Conservation (phyloP, 805 yeast genomes). For the Jamesozyma rosinii region DNA sequence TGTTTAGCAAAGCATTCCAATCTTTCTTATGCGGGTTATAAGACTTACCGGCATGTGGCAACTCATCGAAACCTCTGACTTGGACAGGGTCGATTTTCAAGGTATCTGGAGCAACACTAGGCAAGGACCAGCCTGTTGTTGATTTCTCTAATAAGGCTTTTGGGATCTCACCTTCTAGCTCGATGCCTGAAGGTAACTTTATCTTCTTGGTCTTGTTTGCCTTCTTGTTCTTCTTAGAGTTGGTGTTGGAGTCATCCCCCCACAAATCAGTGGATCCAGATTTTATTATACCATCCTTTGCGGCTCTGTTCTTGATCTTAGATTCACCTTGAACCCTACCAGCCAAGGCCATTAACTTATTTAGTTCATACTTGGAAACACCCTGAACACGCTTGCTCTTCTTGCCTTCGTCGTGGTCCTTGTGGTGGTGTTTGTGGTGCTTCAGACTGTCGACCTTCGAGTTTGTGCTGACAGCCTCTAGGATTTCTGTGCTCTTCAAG, state of each 20-base stretch:
- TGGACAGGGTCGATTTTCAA: slow-evolving; percentile 42
- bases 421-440: slow-evolving; percentile 27
- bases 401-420: slow-evolving; percentile 29
- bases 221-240: slow-evolving; percentile 3
- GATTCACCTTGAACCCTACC: slow-evolving; percentile 58
- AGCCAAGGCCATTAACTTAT: slow-evolving; percentile 61
- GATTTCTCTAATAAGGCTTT: slow-evolving; percentile 33
- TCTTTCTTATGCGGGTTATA: slow-evolving; percentile 77
- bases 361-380: slow-evolving; percentile 53
- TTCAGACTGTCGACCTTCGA: slow-evolving; percentile 68
- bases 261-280: slow-evolving; percentile 59
- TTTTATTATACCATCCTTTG: slow-evolving; percentile 51
- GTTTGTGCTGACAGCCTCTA: slow-evolving; percentile 43
- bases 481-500: slow-evolving; percentile 58
- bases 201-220: slow-evolving; percentile 6
- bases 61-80: slow-evolving; percentile 40
- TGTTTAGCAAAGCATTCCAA: slow-evolving; percentile 65
- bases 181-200: slow-evolving; percentile 25
- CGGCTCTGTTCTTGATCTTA: slow-evolving; percentile 39
- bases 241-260: slow-evolving; percentile 33
- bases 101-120: slow-evolving; percentile 49
- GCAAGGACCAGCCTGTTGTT: slow-evolving; percentile 41
- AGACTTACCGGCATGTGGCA: slow-evolving; percentile 83
- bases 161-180: slow-evolving; percentile 30
- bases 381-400: slow-evolving; percentile 44